Percentiles rank a stretch among this genome's conserved stretches.
Evolutionary conservation across 2,329 filamentous ascomycete genomes (phyloP).

Genomic region (Cordyceps pruinosa): DNA sequence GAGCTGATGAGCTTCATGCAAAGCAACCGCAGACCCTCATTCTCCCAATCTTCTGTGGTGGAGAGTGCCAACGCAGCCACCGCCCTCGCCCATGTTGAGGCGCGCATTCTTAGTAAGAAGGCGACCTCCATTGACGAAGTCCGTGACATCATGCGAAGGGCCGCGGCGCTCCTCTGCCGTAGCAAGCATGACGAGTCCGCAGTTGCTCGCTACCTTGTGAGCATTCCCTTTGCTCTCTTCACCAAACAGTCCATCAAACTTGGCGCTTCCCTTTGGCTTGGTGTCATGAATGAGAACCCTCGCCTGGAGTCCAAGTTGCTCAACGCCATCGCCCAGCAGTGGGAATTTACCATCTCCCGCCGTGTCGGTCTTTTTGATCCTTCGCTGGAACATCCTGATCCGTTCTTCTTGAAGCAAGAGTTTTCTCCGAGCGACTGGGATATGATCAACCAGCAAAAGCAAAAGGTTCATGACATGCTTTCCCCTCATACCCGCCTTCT

Average conservation of each 20-base stretch:
- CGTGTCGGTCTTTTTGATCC: slow-evolving; percentile 76
- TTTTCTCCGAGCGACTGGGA: slow-evolving; percentile 86
- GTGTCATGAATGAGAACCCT: slow-evolving; percentile 93
- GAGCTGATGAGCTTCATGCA: slow-evolving; percentile 59
- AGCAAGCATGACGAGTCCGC: slow-evolving; percentile 67
- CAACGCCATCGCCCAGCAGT: slow-evolving; percentile 80
- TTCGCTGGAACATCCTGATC: slow-evolving; percentile 67
- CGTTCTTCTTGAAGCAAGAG: slow-evolving; percentile 86
- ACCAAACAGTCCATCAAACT: slow-evolving; percentile 94
- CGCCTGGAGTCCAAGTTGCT: slow-evolving; percentile 79
- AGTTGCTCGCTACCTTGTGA: slow-evolving; percentile 80
- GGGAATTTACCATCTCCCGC: slow-evolving; percentile 76
- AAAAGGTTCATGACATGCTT: slow-evolving; percentile 73
- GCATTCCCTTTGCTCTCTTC: slow-evolving; percentile 87
- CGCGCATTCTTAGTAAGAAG: slow-evolving; percentile 61
- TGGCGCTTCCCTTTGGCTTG: slow-evolving; percentile 91
- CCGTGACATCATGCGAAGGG: slow-evolving; percentile 73
- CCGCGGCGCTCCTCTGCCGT: slow-evolving; percentile 79
- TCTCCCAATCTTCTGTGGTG: slow-evolving; percentile 43
- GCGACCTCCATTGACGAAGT: slow-evolving; percentile 67
- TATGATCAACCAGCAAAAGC: slow-evolving; percentile 65
- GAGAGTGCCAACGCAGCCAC: slow-evolving; percentile 54
- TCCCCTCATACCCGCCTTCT: slow-evolving; percentile 79
- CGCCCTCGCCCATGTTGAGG: slow-evolving; percentile 66
- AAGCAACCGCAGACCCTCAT: slow-evolving; percentile 44